These are phyloP conservation scores for Flaveria trinervia DNA, from an alignment of 129 eudicot species.

Conservation along the genomic window DNA sequence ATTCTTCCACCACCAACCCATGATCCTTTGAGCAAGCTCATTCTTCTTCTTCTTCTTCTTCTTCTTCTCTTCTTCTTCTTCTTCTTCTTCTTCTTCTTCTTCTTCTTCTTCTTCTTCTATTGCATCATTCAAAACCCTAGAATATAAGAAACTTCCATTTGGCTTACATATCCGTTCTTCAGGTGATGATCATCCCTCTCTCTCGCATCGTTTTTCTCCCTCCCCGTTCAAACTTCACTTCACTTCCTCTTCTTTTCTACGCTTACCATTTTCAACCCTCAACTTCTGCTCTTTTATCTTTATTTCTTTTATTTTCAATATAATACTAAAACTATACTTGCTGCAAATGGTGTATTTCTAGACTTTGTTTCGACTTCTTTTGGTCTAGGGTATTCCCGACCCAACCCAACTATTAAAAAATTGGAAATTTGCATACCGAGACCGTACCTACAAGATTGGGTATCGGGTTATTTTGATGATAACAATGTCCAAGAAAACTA, in stretches of 20 bases:
- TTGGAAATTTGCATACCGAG: too few species aligned
- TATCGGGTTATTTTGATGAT: too few species aligned
- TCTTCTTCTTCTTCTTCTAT: not conserved
- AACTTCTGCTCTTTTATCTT: not conserved
- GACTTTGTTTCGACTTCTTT: too few species aligned
- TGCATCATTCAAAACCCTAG: slow-evolving; percentile 25
- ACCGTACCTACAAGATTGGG: too few species aligned
- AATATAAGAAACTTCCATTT: not conserved
- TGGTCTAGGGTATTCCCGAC: too few species aligned
- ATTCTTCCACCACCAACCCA: slow-evolving; percentile 39
- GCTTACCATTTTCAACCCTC: not conserved
- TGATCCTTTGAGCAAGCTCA: slow-evolving; percentile 37
- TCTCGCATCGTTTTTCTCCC: slow-evolving; percentile 33
- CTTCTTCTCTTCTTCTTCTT: too few species aligned
- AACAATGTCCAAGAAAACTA: too few species aligned
- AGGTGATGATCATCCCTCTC: slow-evolving; percentile 30
- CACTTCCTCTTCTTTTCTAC: not conserved
- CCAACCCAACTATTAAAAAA: too few species aligned
- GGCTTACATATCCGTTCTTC: not conserved
- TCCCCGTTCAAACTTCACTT: not conserved
- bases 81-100: not conserved
- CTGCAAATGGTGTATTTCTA: too few species aligned
- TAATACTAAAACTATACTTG: too few species aligned
- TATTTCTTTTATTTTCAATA: too few species aligned
- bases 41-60: not conserved